Conservation (phyloP, 768 basidiomycete genomes). For the Termitomyces sp. region DNA sequence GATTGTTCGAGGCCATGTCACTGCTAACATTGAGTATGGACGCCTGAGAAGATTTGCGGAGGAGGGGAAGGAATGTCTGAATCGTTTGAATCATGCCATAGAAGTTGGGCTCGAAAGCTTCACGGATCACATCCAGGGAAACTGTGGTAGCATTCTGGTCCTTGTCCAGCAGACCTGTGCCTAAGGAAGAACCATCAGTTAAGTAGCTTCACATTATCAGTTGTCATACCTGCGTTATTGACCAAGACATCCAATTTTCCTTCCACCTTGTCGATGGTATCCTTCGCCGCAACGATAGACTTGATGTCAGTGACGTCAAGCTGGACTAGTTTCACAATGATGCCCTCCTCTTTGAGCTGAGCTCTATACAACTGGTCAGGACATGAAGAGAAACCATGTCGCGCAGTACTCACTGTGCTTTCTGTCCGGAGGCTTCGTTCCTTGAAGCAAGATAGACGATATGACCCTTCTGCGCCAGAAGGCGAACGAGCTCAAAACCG, state of each 20-base stretch:
- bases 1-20: constrained; percentile 43
- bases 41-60: constrained; percentile 30
- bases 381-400: background rate
- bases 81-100: constrained; percentile 42
- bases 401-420: constrained; percentile 33
- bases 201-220: background rate
- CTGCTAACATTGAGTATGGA: constrained; percentile 40
- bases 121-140: constrained; percentile 30
- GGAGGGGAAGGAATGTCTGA: constrained; percentile 37
- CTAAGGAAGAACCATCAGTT: constrained; percentile 12
- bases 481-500: constrained; percentile 40
- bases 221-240: constrained; percentile 39
- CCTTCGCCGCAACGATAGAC: constrained; percentile 32
- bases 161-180: constrained; percentile 25
- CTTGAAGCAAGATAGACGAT: constrained; percentile 43
- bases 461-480: constrained; percentile 40
- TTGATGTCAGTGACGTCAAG: constrained; percentile 37
- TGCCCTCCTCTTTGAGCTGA: constrained; percentile 16
- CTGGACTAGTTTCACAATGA: constrained; percentile 30
- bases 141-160: constrained; percentile 33
- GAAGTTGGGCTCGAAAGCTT: constrained; percentile 40
- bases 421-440: constrained; percentile 34
- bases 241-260: constrained; percentile 43
- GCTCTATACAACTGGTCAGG: constrained; percentile 11
- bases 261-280: constrained; percentile 33